phyloP scores from a whole-genome alignment of 805 yeast species.

The Nakazawaea ishiwadae region DNA sequence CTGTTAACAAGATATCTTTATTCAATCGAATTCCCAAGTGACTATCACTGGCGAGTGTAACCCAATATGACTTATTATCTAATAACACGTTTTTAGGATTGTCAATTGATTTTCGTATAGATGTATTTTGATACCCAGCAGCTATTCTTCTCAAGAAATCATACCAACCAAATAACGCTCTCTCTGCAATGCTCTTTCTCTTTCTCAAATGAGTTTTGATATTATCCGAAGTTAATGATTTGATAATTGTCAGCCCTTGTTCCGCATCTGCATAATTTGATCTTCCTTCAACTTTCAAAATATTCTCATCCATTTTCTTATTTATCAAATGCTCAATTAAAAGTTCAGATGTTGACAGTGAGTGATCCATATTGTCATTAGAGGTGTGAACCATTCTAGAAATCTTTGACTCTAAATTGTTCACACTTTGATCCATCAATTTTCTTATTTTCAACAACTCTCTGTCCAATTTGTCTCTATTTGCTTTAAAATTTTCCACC shows the following conservation, averaged over 20 bases:
- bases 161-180: slow-evolving; percentile 10
- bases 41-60: not conserved
- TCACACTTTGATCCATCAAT: slow-evolving; percentile 3
- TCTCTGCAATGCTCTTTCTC: slow-evolving; percentile 2
- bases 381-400: slow-evolving; percentile 1
- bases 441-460: slow-evolving; percentile 5
- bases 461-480: slow-evolving; percentile 8
- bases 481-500: slow-evolving; percentile 8
- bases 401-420: not conserved
- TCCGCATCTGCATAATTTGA: slow-evolving; percentile 11
- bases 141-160: slow-evolving; percentile 9
- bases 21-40: slow-evolving; percentile 10
- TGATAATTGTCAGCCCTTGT: slow-evolving; percentile 6
- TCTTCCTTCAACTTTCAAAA: slow-evolving; percentile 2
- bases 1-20: slow-evolving; percentile 5
- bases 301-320: slow-evolving; percentile 6
- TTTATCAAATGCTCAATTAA: slow-evolving; percentile 7
- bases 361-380: not conserved
- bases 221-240: slow-evolving; percentile 3
- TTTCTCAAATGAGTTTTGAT: not conserved
- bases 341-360: not conserved
- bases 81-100: slow-evolving; percentile 3
- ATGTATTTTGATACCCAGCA: not conserved
- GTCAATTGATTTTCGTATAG: not conserved
- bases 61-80: slow-evolving; percentile 9